Evolutionary conservation across 2,329 filamentous ascomycete species (phyloP).

Genomic region (Aspergillus sp.): DNA sequence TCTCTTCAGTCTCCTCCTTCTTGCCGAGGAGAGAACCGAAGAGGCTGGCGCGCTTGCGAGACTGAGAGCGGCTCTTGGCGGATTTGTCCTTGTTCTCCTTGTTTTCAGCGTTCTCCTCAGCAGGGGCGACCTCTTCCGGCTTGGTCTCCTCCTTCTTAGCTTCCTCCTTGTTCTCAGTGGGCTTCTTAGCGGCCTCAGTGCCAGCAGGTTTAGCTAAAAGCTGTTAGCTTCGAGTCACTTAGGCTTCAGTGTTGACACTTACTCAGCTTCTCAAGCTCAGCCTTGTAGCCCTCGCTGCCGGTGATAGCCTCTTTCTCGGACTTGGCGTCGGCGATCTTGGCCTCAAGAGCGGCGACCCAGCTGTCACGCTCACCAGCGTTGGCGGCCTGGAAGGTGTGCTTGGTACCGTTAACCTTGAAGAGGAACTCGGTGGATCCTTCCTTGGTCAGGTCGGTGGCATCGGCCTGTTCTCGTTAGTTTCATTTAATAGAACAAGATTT

Average conservation of each 20-base stretch:
- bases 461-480: slow-evolving; percentile 45
- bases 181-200: slow-evolving; percentile 18
- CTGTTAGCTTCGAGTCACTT: slow-evolving; percentile 13
- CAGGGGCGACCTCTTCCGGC: slow-evolving; percentile 27
- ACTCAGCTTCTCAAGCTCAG: slow-evolving; percentile 66
- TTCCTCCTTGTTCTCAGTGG: slow-evolving; percentile 17
- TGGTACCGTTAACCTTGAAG: slow-evolving; percentile 77
- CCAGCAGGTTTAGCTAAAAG: slow-evolving; percentile 25
- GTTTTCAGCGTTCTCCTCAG: slow-evolving; percentile 27
- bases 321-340: slow-evolving; percentile 79
- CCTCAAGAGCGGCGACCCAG: slow-evolving; percentile 81
- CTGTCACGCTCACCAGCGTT: slow-evolving; percentile 73
- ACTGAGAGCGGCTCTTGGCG: slow-evolving; percentile 53
- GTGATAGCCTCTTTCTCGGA: slow-evolving; percentile 65
- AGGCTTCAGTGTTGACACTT: slow-evolving; percentile 25
- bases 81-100: slow-evolving; percentile 39
- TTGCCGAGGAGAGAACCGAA: slow-evolving; percentile 48
- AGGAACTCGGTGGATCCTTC: slow-evolving; percentile 76
- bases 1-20: slow-evolving; percentile 50
- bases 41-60: slow-evolving; percentile 50
- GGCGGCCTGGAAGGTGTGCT: slow-evolving; percentile 86
- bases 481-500: neutral
- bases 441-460: slow-evolving; percentile 64
- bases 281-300: slow-evolving; percentile 82
- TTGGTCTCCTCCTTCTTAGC: slow-evolving; percentile 4